Conservation (phyloP, 106 monocot genomes). For the Dioscorea alata region DNA sequence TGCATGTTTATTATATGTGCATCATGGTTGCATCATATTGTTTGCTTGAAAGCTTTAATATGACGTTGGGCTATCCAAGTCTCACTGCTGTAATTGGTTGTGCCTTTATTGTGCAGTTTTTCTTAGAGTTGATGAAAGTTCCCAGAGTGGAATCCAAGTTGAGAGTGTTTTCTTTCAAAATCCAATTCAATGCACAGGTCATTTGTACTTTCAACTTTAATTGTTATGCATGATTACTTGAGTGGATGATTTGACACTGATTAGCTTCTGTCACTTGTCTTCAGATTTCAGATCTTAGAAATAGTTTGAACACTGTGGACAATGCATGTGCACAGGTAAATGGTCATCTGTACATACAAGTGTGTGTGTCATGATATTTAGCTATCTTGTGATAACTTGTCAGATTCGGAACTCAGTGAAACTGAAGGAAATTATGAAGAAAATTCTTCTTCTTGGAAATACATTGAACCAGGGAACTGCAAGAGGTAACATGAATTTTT, state of each 20-base stretch:
- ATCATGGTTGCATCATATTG: no score
- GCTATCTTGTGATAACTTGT: background rate
- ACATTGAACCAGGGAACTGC: constrained; percentile 83
- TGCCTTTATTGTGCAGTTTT: constrained; percentile 7
- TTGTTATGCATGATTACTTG: no score
- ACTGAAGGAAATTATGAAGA: constrained; percentile 79
- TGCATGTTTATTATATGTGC: no score
- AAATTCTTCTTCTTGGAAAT: constrained; percentile 66
- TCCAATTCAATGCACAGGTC: constrained; percentile 12
- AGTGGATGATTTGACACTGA: no score
- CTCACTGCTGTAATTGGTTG: background rate
- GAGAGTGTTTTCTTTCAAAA: constrained; percentile 21
- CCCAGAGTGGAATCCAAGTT: constrained; percentile 25
- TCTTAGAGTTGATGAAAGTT: constrained; percentile 26
- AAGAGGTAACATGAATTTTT: constrained; percentile 35
- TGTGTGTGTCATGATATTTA: background rate
- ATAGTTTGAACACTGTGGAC: constrained; percentile 46
- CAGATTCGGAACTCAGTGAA: constrained; percentile 61
- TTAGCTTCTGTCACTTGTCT: background rate
- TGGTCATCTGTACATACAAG: background rate
- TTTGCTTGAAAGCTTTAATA: no score
- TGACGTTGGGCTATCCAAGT: no score
- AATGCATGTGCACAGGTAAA: constrained; percentile 52
- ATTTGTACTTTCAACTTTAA: no score
- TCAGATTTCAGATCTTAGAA: constrained; percentile 67